Evolutionary conservation across 306 rosid genomes (phyloP), one percentile per base, ranked within the genome.

Genomic region (Prunus dulcis): DNA sequence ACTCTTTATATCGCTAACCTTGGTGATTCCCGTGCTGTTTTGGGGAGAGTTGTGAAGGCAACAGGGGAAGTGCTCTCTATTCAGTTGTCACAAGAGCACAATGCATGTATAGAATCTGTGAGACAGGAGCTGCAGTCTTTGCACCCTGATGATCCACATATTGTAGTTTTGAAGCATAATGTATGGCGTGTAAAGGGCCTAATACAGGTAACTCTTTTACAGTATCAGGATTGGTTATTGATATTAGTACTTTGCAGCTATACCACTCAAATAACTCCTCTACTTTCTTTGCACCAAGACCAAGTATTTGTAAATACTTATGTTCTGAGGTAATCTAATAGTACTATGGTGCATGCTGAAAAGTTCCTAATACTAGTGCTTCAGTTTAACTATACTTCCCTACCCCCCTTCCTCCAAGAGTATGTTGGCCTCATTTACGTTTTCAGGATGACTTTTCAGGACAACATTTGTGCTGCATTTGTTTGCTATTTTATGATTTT

Each of bases 151-250:
- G 98, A 93, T 83, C 72, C 97, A 17, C 87, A 87, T 56, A 77
- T 93, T 38, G 98, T 91, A 58, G 97, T 91, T 71, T 82, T 93
- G 84, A 93, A 88, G 89, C 98, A 93, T 83, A 93, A 89, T 12
- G 98, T 91, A 45, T 91, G 98, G 98, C 89, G 97, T 50, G 98
- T 93, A 55, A 93, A 88, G 85, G 97, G 98, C 71, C 76, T 89
- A 57, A 91, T 91, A 79, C 98, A 93, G 93, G 97, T 91, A 78
- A 67, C 81, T 57, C 41, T 50, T 64, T 28, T 55, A 14, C 63
- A 23, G 73, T 58, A 45, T 28, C 47, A 45, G 23, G 32, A 61
- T 15, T 60, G 41, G 53, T 60, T 77, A 46, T n/a, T 45, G 14
- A 12, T 74, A 25, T 72, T 41, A 19, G 67, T 79, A 41, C 55